These are phyloP conservation scores for Juncus effusus DNA, from an alignment of 176 grass and related monocot genomes.

Conservation along the genomic window DNA sequence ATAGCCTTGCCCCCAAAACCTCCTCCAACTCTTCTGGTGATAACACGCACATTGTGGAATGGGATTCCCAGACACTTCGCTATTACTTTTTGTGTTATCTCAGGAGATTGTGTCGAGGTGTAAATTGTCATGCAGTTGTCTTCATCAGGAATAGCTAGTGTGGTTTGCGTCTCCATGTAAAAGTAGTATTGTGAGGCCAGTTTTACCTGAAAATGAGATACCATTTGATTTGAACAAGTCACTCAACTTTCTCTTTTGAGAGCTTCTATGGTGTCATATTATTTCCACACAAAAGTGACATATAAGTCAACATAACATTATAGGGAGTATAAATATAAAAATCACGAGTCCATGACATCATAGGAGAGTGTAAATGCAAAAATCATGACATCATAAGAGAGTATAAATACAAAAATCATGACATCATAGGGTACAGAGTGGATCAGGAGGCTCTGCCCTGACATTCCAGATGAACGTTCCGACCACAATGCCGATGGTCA, in stretches of 20 bases:
- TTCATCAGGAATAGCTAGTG: slow-evolving; percentile 69
- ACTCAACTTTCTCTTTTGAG: neutral
- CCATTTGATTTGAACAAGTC: neutral
- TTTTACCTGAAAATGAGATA: slow-evolving; percentile 43
- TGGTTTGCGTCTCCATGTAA: slow-evolving; percentile 62
- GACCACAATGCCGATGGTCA: slow-evolving; percentile 66
- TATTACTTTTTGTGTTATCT: slow-evolving; percentile 34
- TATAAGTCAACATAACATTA: no score
- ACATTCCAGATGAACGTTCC: slow-evolving; percentile 56
- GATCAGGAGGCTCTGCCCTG: slow-evolving; percentile 1
- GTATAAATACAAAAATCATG: no score
- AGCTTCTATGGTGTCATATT: no score
- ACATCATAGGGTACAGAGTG: no score
- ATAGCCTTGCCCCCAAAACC: slow-evolving; percentile 66
- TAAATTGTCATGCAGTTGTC: slow-evolving; percentile 71
- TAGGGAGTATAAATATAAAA: no score
- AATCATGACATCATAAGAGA: no score
- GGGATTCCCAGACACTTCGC: slow-evolving; percentile 63
- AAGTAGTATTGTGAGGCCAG: slow-evolving; percentile 79
- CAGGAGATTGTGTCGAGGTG: slow-evolving; percentile 41
- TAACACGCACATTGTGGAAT: slow-evolving; percentile 61
- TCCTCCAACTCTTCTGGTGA: slow-evolving; percentile 73
- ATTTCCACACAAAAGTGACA: no score
- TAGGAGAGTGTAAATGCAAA: no score
- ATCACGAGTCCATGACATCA: no score